These are phyloP conservation scores for Populus simonii DNA, from an alignment of 345 rosid species.

Conservation along the genomic window DNA sequence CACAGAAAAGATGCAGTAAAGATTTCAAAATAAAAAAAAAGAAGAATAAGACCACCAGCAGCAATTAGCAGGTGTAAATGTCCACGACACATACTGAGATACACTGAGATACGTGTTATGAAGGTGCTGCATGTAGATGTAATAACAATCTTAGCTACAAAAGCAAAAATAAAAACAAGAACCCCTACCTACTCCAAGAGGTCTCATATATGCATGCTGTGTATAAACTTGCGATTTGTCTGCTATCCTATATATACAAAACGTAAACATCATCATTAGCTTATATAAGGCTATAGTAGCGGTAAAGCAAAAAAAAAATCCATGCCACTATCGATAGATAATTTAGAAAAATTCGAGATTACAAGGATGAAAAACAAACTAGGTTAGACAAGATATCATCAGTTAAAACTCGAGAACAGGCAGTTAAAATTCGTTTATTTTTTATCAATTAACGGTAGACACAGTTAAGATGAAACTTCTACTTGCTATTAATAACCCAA, in stretches of 20 bases:
- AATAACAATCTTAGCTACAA: neutral
- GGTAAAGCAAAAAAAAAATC: neutral
- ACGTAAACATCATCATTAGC: neutral
- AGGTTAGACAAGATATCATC: too few species aligned
- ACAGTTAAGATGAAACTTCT: neutral
- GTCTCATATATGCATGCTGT: slow-evolving; percentile 99
- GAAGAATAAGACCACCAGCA: neutral
- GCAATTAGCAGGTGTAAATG: neutral
- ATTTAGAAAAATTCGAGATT: neutral
- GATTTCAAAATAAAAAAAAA: neutral
- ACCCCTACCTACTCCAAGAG: slow-evolving; percentile 90
- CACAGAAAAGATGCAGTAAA: slow-evolving; percentile 14
- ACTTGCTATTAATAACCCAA: neutral
- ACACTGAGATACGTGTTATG: neutral
- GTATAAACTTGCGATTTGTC: slow-evolving; percentile 98
- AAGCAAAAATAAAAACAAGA: neutral
- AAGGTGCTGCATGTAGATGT: neutral
- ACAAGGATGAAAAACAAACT: neutral
- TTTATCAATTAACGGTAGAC: neutral
- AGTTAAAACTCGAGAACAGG: neutral
- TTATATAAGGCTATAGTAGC: neutral
- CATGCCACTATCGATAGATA: neutral
- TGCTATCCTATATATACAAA: slow-evolving; percentile 63
- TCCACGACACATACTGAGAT: neutral
- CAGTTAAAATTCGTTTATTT: too few species aligned